Percentiles rank a stretch among this genome's conserved stretches.
Evolutionary conservation across 2,329 filamentous ascomycete species (phyloP).

Genomic region (Pseudogymnoascus sp.): DNA sequence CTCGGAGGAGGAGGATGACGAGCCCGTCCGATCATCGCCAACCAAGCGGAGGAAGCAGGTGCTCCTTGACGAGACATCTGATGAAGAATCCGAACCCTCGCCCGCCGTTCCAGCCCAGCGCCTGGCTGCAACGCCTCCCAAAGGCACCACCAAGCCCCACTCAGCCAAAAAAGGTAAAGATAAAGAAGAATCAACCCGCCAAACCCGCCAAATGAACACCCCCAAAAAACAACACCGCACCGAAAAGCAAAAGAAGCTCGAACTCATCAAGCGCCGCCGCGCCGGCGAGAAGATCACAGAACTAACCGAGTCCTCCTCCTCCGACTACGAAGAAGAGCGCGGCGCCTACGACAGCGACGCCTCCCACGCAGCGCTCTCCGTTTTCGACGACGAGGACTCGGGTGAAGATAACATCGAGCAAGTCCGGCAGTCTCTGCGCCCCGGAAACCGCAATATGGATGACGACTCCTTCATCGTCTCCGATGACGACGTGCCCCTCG

Average conservation of each 20-base stretch:
- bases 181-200: neutral
- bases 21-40: neutral
- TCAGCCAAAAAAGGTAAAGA: neutral
- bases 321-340: constrained; percentile 15
- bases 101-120: neutral
- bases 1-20: neutral
- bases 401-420: constrained; percentile 24
- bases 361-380: constrained; percentile 35
- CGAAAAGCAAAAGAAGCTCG: constrained; percentile 33
- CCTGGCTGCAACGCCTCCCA: neutral
- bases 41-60: neutral
- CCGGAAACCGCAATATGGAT: constrained; percentile 18
- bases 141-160: neutral
- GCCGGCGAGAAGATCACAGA: constrained; percentile 32
- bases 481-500: constrained; percentile 46
- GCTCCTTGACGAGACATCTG: neutral
- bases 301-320: constrained; percentile 28
- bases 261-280: constrained; percentile 32
- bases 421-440: constrained; percentile 10
- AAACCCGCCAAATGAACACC: neutral
- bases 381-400: constrained; percentile 44
- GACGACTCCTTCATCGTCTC: constrained; percentile 52
- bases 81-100: neutral
- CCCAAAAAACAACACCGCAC: constrained; percentile 27
- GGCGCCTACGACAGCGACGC: constrained; percentile 16